These are phyloP conservation scores for Colletotrichum phormii DNA, from an alignment of 2,329 filamentous ascomycete species.

Conservation along the genomic window DNA sequence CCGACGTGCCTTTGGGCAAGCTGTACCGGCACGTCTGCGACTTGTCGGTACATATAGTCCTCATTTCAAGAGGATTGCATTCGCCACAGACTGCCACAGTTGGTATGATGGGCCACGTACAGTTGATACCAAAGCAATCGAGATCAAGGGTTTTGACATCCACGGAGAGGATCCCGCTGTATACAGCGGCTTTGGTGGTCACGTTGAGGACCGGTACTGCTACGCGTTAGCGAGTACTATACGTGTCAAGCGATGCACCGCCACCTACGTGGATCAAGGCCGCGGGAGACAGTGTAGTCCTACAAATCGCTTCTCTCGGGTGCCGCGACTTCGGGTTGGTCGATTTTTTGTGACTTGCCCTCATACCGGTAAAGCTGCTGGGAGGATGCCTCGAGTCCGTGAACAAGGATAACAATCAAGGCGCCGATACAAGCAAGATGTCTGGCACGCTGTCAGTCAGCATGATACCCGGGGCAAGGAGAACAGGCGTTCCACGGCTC, in stretches of 20 bases:
- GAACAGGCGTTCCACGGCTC: neutral
- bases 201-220: conserved; percentile 42
- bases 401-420: conserved; percentile 48
- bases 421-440: conserved; percentile 53
- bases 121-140: conserved; percentile 47
- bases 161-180: conserved; percentile 49
- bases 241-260: neutral
- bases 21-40: conserved; percentile 45
- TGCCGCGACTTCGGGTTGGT: conserved; percentile 39
- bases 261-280: conserved; percentile 28
- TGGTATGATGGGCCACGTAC: conserved; percentile 50
- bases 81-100: conserved; percentile 50
- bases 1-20: conserved; percentile 44
- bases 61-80: conserved; percentile 40
- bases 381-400: conserved; percentile 53
- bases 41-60: conserved; percentile 38
- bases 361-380: conserved; percentile 51
- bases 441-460: conserved; percentile 37
- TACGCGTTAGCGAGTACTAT: neutral
- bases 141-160: conserved; percentile 42
- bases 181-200: conserved; percentile 52
- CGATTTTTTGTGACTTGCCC: conserved; percentile 40
- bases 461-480: too few relatives aligned
- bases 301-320: conserved; percentile 49
- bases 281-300: conserved; percentile 45